Conservation (phyloP, 495 filamentous ascomycete species). For the Collariella sp. region DNA sequence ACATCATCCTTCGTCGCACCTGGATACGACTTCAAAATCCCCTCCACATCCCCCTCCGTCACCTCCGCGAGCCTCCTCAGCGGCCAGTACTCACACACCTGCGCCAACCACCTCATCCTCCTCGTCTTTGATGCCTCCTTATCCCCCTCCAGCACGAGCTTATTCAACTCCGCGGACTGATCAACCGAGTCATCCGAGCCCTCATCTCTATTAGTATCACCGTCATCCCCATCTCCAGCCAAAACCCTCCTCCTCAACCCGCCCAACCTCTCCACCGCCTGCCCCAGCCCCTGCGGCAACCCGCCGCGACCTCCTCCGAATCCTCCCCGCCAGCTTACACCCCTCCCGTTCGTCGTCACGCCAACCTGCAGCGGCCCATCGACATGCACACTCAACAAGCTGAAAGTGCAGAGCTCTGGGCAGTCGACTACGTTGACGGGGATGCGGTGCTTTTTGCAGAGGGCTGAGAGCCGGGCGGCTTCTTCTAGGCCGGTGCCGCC, state of each 20-base stretch:
- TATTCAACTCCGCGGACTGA: conserved; percentile 84
- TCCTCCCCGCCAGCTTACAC: conserved; percentile 92
- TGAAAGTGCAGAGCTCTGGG: conserved; percentile 82
- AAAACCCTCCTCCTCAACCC: conserved; percentile 48
- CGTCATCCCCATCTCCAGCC: conserved; percentile 50
- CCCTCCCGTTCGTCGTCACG: conserved; percentile 89
- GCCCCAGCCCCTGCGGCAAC: conserved; percentile 75
- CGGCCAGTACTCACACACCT: conserved; percentile 99
- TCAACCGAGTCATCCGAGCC: conserved; percentile 76
- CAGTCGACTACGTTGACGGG: conserved; percentile 90
- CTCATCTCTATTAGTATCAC: conserved; percentile 25
- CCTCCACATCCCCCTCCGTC: conserved; percentile 66
- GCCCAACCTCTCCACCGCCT: conserved; percentile 69
- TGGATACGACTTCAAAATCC: conserved; percentile 60
- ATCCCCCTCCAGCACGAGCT: conserved; percentile 64
- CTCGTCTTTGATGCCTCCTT: conserved; percentile 65
- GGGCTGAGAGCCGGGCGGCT: conserved; percentile 47
- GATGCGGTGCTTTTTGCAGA: conserved; percentile 73
- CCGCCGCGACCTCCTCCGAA: conserved; percentile 82
- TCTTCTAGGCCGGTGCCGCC: no score
- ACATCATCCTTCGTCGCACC: not conserved
- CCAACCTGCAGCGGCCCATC: conserved; percentile 93
- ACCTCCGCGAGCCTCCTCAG: conserved; percentile 70
- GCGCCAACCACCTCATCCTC: conserved; percentile 83
- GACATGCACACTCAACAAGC: conserved; percentile 74